Evolutionary conservation across 495 filamentous ascomycete species (phyloP).

Genomic region (Neurospora hispaniola): DNA sequence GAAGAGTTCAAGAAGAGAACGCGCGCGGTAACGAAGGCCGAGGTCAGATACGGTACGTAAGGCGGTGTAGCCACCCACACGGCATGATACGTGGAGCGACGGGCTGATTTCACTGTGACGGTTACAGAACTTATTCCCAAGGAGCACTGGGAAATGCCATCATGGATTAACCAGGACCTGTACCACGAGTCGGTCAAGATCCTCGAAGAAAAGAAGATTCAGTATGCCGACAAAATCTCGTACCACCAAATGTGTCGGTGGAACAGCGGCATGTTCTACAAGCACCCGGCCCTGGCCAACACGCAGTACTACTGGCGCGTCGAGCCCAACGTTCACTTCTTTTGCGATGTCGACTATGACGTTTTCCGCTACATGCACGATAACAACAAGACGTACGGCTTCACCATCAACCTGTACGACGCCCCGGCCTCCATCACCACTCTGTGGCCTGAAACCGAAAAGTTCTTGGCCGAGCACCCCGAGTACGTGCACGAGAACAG

Average conservation of each 20-base stretch:
- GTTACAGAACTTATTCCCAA: constrained; percentile 69
- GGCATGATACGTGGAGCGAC: not conserved
- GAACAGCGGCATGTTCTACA: constrained; percentile 97
- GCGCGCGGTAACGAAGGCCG: constrained; percentile 68
- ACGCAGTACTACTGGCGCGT: constrained; percentile 97
- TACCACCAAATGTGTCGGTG: constrained; percentile 99
- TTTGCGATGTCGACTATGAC: constrained; percentile 98
- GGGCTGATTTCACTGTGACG: constrained; percentile 8
- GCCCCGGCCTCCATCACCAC: constrained; percentile 71
- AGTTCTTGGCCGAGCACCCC: constrained; percentile 78
- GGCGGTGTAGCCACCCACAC: not conserved
- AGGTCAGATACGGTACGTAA: constrained; percentile 65
- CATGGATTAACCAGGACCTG: constrained; percentile 83
- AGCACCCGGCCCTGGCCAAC: constrained; percentile 76
- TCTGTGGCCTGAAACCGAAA: constrained; percentile 90
- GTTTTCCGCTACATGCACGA: constrained; percentile 98
- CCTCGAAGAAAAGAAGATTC: constrained; percentile 72
- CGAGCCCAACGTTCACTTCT: constrained; percentile 98
- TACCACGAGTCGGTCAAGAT: constrained; percentile 76
- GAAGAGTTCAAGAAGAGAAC: constrained; percentile 85
- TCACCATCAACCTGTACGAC: constrained; percentile 97
- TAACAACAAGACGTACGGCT: constrained; percentile 96
- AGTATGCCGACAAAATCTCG: constrained; percentile 77
- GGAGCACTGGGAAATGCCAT: constrained; percentile 87
- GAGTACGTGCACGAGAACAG: constrained; percentile 74